phyloP scores from a whole-genome alignment of 352 stramenopile species.

The Globisporangium abappressorium region DNA sequence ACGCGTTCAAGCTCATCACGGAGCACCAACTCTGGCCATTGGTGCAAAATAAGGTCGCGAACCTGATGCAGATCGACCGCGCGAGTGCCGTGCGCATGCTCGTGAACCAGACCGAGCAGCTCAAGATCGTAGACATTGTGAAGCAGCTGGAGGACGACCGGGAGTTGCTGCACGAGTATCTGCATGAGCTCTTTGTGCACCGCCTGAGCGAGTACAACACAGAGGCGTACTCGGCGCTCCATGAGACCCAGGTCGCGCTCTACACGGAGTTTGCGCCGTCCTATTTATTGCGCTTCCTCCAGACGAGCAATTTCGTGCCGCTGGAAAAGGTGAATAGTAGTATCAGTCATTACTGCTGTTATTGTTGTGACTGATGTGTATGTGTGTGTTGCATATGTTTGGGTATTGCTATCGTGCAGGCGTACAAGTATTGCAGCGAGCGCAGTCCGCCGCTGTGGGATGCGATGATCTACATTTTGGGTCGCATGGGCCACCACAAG shows the following conservation, averaged over 20 bases:
- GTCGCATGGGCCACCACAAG: constrained; percentile 86
- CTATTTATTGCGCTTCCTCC: constrained; percentile 72
- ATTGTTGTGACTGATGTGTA: neutral
- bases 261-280: constrained; percentile 66
- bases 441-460: constrained; percentile 73
- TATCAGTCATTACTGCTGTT: neutral
- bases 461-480: constrained; percentile 86
- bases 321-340: constrained; percentile 60
- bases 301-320: constrained; percentile 80
- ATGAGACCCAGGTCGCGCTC: constrained; percentile 73
- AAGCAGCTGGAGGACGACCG: constrained; percentile 68
- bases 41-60: constrained; percentile 74
- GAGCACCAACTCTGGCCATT: constrained; percentile 81
- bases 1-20: constrained; percentile 80
- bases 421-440: constrained; percentile 77
- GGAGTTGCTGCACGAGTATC: constrained; percentile 67
- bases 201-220: constrained; percentile 75
- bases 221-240: constrained; percentile 65
- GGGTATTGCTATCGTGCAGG: constrained; percentile 25
- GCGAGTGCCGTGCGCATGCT: constrained; percentile 70
- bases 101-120: constrained; percentile 75
- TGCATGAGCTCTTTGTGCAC: constrained; percentile 75
- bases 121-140: constrained; percentile 75
- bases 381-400: neutral
- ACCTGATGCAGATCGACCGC: constrained; percentile 78